Evolutionary conservation across 805 yeast genomes (phyloP).

Genomic region (Hanseniaspora guilliermondii): DNA sequence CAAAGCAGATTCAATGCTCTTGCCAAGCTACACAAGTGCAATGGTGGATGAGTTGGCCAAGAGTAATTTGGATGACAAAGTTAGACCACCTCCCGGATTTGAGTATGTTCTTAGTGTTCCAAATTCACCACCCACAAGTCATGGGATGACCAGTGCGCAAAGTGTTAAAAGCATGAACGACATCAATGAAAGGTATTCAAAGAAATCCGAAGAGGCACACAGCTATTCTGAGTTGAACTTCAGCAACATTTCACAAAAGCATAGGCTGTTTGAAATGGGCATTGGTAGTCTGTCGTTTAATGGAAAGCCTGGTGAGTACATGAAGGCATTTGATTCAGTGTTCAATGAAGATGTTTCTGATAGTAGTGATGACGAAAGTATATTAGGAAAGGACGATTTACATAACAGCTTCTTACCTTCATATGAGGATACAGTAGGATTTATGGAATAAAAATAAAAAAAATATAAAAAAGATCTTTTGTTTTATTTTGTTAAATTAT

Average conservation of each 20-base stretch:
- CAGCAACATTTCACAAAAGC: background rate
- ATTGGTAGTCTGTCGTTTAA: background rate
- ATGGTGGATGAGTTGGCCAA: slow-evolving; percentile 13
- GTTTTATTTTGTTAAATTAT: no score
- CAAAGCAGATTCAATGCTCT: slow-evolving; percentile 27
- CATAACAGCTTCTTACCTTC: background rate
- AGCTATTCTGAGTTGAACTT: background rate
- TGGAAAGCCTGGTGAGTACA: background rate
- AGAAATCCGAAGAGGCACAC: background rate
- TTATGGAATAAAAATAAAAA: background rate
- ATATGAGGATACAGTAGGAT: slow-evolving; percentile 1
- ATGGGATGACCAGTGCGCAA: slow-evolving; percentile 16
- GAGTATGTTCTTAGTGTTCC: slow-evolving; percentile 48
- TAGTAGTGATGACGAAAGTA: slow-evolving; percentile 1
- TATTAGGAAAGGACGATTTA: background rate
- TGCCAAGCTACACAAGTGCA: slow-evolving; percentile 30
- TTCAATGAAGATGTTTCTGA: background rate
- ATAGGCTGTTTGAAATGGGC: background rate
- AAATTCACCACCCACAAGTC: slow-evolving; percentile 33
- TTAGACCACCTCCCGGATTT: slow-evolving; percentile 42
- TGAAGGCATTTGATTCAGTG: background rate
- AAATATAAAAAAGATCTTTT: no score
- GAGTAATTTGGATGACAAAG: slow-evolving; percentile 13
- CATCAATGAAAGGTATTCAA: background rate
- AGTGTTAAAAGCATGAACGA: background rate